Evolutionary conservation across 805 yeast genomes (phyloP), one percentile per base, ranked within the genome.

Genomic region (Barnettozyma wickerhamii): DNA sequence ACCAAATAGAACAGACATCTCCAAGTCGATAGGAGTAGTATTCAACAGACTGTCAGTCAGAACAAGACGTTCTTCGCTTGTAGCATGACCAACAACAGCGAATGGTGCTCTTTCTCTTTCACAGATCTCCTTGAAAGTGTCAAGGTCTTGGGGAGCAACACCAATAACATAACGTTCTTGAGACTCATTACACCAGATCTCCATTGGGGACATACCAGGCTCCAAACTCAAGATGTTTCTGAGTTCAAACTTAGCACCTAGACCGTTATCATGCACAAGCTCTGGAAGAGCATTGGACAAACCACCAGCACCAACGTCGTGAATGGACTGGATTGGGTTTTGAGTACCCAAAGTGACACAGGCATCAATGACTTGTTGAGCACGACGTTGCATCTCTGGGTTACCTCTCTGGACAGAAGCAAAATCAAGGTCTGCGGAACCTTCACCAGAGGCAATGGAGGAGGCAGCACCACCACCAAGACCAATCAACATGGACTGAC

Each of bases 381-480:
- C 96, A 62, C 99, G 84, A 69, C 99, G 86, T 69, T 93, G 96
- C 84, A 93, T 90, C 68, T 93, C 99, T 15, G 99, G 98, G 68
- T 93, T 93, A 42, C 98, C 99, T 72, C 99, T 83, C 71, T 93
- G 99, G 30, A 93, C 99, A 15, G 98, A 90, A 10, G 99, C 99
- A 68, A 89, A 93, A 72, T 93, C 99, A 56, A 93, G 77, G 50
- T 83, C 95, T 23, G 95, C 98, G 30, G 95, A 85, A 38, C 93
- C 96, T 62, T 87, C 96, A 55, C 97, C 96, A 19, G 96, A 85
- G n/a, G 95, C 79, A 37, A 90, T 79, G 12, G 96, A 86, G 3
- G 99, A 93, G 6, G 99, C 99, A 31, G 99, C 99, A 68, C 99
- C 99, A 58, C 99, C 99, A 60, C 99, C 99, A 43, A 93, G 75